Base-by-base conservation (phyloP, 345 rosid genomes). In the Cardamine occulta region DNA sequence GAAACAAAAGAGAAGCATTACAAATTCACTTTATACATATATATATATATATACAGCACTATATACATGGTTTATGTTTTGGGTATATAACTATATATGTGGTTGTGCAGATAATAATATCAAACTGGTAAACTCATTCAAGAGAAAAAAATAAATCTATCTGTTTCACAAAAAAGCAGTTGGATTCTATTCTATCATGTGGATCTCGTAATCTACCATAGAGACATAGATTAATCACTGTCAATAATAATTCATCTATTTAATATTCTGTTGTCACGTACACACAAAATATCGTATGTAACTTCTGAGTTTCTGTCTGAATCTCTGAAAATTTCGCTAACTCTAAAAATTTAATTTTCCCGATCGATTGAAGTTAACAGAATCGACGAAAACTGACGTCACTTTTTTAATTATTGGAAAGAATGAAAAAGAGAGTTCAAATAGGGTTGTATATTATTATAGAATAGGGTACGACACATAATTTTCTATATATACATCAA, bases 171-270 rank as follows among this genome's bases (percentile, higher is more conserved):
- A 54, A 60, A 69, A 76, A 60, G 48, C 65, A 57, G 80, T 57
- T 70, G 76, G 80, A 57, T 72, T 77, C 56, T 71, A 57, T 77
- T 77, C 19, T 71, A 72, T 72, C 81, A 77, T 72, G 80, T 77
- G 77, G 76, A 77, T 77, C 80, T 77, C 80, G 80, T 77, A 77
- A 71, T 64, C 80, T 65, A 71, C 80, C 80, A 65, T 12, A 68
- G 74, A 49, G 72, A 44, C 78, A 74, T 52, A 34, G 71, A 54
- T 77, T 77, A 63, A 70, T 72, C 68, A 71, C 80, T 72, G 71
- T 77, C 80, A 72, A 72, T 64, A 65, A 71, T 72, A 77, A 70
- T 77, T 77, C 80, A 64, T 70, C 60, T 63, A 76, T 77, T 77
- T 77, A 77, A 35, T 78, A 64, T 55, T 70, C 65, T 63, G 66